A percentile compares a stretch with the other conserved stretches of the same genome.
Evolutionary conservation across 305 asterid genomes (phyloP).

Genomic region (Caryopteris hybrid): DNA sequence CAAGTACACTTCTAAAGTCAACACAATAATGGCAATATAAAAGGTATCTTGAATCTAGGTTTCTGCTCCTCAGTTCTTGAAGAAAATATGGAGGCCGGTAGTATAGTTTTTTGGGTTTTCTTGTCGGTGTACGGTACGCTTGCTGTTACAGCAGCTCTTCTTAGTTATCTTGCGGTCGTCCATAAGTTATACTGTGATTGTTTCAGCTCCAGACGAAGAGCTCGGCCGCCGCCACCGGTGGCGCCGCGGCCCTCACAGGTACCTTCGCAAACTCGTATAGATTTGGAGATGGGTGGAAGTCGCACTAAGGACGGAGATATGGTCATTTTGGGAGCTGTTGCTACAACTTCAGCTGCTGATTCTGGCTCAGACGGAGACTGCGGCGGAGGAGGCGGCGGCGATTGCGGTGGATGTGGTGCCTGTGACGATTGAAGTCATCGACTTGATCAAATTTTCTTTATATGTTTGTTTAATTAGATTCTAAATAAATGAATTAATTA

Average conservation of each 20-base stretch:
- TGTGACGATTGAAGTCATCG: background rate
- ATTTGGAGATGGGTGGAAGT: background rate
- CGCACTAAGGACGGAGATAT: background rate
- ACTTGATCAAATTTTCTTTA: too few relatives aligned
- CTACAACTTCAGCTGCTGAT: background rate
- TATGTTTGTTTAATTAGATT: too few relatives aligned
- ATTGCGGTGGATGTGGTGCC: background rate
- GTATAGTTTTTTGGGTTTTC: background rate
- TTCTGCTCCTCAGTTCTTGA: background rate
- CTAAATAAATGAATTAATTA: too few relatives aligned
- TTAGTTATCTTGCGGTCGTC: background rate
- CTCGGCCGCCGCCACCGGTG: background rate
- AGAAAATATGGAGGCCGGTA: background rate
- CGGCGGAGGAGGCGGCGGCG: background rate
- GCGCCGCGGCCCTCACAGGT: background rate
- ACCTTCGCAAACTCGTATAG: background rate
- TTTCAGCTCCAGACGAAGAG: background rate
- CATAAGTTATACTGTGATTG: background rate
- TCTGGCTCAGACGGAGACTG: background rate
- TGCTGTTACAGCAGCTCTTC: background rate
- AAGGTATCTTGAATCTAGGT: too few relatives aligned
- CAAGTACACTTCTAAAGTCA: too few relatives aligned
- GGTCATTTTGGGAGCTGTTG: background rate
- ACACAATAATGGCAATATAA: too few relatives aligned
- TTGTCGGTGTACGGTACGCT: background rate